Conservation (phyloP, 148 eudicot species). For the Pharnaceum exiguum region DNA sequence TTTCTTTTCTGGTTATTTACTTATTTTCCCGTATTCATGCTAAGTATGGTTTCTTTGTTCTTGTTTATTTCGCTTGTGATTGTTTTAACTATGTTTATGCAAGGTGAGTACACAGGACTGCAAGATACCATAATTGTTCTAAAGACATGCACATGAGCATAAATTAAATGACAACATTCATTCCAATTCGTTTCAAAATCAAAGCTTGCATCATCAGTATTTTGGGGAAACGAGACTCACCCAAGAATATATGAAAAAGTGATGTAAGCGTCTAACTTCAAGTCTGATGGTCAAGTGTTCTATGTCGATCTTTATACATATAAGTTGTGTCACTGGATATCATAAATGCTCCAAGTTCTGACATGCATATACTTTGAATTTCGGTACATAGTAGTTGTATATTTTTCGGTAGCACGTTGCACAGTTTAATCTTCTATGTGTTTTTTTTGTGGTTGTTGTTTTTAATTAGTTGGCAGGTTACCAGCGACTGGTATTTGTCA, state of each 20-base stretch:
- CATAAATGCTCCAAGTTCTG: too few species aligned
- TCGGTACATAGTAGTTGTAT: too few species aligned
- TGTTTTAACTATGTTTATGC: slow-evolving; percentile 14
- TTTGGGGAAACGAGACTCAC: slow-evolving; percentile 19
- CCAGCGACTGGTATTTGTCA: too few species aligned
- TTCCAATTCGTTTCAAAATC: slow-evolving; percentile 19
- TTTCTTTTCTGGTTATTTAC: neutral
- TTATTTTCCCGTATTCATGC: neutral
- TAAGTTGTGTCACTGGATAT: neutral
- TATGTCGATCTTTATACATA: neutral
- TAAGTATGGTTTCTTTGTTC: neutral
- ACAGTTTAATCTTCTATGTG: too few species aligned
- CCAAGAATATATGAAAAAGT: neutral
- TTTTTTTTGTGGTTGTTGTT: too few species aligned
- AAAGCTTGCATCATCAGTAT: slow-evolving; percentile 27
- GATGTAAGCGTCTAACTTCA: neutral
- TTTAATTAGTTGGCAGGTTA: too few species aligned
- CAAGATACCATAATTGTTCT: slow-evolving; percentile 29
- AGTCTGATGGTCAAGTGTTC: neutral
- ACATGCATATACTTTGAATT: too few species aligned
- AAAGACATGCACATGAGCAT: slow-evolving; percentile 32
- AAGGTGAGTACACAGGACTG: slow-evolving; percentile 19
- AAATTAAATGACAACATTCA: slow-evolving; percentile 9
- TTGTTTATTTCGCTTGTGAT: neutral
- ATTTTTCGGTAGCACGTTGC: too few species aligned